Evolutionary conservation across 1,284 basidiomycete species (phyloP), one percentile per base, ranked within the genome.

Genomic region (Dichomitus squalens): DNA sequence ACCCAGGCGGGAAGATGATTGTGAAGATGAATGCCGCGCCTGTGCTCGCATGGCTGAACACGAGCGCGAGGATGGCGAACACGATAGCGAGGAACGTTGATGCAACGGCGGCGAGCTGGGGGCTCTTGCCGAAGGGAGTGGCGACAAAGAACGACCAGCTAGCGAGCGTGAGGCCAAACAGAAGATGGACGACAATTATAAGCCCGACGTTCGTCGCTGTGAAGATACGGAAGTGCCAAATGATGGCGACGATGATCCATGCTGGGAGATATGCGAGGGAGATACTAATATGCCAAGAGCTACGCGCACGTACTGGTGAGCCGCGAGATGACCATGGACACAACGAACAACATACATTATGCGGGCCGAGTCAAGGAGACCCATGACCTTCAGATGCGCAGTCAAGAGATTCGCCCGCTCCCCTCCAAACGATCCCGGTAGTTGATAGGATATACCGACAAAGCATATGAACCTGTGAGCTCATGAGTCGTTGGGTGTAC

Each of bases 371-470:
- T 89, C 86, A 3, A 81, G 70, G 31, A 90, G 78, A 6, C 89
- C 90, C 88, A 90, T 90, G 4, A 81, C 86, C 66, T 86, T 86
- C 74, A 91, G 81, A 64, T 90, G 86, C 7, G 82, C 75, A 0
- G 88, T 88, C 36, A 90, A 68, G 7, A 80, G 69, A 51, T 74
- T 79, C 0, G 87, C 84, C 40, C 88, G 76, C 65, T 91, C 89
- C 1, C 75, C 77, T 18, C 84, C 76, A 55, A 88, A 81, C 9
- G 84, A 78, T 4, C 88, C 89, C 6, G 88, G 85, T 2, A 90
- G 79, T 55, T 91, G 88, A 67, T 91, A 91, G 0, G 83, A 76
- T 39, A 91, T 85, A 9, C 87, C 87, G 23, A 90, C 72, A 68
- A 80, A 90, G 58, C 80, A 81, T 25, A 90, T 73, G 63, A 90